phyloP scores from a whole-genome alignment of 441 rosid genomes.

The Erysimum pusillum region DNA sequence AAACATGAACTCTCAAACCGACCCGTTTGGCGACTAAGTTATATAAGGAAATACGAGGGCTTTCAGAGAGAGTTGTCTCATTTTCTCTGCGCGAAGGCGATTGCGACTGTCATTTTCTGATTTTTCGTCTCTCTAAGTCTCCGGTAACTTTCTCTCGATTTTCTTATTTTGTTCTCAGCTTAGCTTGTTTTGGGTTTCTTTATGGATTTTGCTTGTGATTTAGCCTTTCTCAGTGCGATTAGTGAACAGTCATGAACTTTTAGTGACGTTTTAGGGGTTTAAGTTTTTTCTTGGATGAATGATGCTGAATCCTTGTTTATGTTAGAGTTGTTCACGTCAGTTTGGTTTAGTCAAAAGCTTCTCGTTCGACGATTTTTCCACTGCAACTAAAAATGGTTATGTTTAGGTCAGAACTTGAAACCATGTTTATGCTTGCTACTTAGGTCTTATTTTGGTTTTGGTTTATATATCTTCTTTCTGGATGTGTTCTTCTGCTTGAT shows the following conservation, averaged over 20 bases:
- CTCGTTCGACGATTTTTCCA: neutral
- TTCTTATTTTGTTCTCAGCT: neutral
- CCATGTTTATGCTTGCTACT: neutral
- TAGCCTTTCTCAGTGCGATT: conserved; percentile 1
- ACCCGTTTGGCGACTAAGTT: neutral
- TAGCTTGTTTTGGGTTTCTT: neutral
- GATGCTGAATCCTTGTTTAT: neutral
- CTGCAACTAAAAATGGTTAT: neutral
- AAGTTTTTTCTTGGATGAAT: neutral
- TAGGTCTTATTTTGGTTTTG: neutral
- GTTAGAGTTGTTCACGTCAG: neutral
- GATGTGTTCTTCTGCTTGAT: neutral
- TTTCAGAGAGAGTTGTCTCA: neutral
- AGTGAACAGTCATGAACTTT: conserved; percentile 9
- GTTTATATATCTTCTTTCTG: neutral
- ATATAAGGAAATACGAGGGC: neutral
- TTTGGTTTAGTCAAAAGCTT: neutral
- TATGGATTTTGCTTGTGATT: neutral
- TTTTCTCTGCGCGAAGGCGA: neutral
- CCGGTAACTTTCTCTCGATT: neutral
- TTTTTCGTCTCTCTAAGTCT: neutral
- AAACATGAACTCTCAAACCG: neutral
- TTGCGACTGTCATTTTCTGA: neutral
- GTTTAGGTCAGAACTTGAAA: neutral
- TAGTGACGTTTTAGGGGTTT: conserved; percentile 15